phyloP scores from a whole-genome alignment of 495 filamentous ascomycete genomes.

The Achaetomiella virescens region DNA sequence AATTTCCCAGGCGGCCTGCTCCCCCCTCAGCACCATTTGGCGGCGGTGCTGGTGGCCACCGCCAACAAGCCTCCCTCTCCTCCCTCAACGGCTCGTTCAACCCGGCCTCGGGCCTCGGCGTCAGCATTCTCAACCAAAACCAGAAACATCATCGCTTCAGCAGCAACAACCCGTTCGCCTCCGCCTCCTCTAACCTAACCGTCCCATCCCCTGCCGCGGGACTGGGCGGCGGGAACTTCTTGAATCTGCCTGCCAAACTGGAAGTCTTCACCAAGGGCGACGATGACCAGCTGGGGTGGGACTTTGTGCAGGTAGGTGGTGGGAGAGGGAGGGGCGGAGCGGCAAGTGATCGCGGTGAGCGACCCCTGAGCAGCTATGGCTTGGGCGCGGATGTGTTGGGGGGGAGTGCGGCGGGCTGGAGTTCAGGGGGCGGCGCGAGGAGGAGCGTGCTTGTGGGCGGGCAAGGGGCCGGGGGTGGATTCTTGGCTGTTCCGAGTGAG shows the following conservation, averaged over 20 bases:
- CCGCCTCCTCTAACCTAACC: constrained; percentile 28
- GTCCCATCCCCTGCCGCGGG: neutral
- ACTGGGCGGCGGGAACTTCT: constrained; percentile 2
- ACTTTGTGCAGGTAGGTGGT: constrained; percentile 47
- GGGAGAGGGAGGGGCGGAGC: constrained; percentile 5
- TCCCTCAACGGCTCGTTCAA: constrained; percentile 7
- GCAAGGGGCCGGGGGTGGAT: constrained; percentile 73
- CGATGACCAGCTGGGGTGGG: constrained; percentile 75
- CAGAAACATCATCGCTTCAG: too few species aligned
- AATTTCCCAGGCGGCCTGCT: neutral
- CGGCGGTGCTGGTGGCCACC: constrained; percentile 1
- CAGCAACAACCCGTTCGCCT: constrained; percentile 49
- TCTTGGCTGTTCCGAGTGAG: constrained; percentile 73
- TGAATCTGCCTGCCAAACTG: constrained; percentile 56
- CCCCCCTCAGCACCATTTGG: constrained; percentile 9
- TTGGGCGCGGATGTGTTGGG: constrained; percentile 35
- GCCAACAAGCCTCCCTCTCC: constrained; percentile 16
- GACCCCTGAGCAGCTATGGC: constrained; percentile 48
- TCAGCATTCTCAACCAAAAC: constrained; percentile 1
- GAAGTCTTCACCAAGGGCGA: constrained; percentile 82
- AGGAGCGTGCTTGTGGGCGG: constrained; percentile 55
- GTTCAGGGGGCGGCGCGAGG: constrained; percentile 36
- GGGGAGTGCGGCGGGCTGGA: constrained; percentile 33
- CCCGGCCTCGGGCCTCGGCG: neutral
- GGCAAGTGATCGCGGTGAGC: neutral